Conservation (phyloP, 177 flowering plant genomes). For the Vitis hybrid region DNA sequence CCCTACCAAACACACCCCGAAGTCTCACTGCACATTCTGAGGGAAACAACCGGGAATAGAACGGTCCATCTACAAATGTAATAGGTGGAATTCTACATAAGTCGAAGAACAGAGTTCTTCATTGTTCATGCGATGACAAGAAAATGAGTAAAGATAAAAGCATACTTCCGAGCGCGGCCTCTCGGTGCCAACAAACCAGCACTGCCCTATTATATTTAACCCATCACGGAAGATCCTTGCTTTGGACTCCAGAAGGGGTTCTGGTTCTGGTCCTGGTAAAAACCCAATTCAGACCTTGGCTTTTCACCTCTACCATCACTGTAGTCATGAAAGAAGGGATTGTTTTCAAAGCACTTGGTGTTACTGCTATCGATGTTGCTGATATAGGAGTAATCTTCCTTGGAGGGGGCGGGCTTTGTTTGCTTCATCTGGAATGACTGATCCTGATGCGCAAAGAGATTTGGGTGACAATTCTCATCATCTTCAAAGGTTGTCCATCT, state of each 20-base stretch:
- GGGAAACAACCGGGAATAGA: background rate
- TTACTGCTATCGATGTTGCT: background rate
- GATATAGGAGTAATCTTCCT: background rate
- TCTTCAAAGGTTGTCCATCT: constrained; percentile 67
- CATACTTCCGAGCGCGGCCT: no score
- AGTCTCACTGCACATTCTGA: no score
- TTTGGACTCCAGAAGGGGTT: constrained; percentile 47
- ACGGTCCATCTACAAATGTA: background rate
- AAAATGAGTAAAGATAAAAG: no score
- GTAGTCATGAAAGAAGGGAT: constrained; percentile 25
- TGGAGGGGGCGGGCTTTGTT: background rate
- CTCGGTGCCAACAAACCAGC: background rate
- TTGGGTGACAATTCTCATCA: constrained; percentile 66
- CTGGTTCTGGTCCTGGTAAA: constrained; percentile 37
- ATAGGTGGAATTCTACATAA: background rate
- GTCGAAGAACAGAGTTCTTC: constrained; percentile 18
- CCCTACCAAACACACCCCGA: no score
- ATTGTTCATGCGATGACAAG: background rate
- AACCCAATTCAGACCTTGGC: constrained; percentile 26
- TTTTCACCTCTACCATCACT: constrained; percentile 1
- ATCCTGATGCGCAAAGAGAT: constrained; percentile 35
- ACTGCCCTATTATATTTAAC: background rate
- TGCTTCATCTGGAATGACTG: constrained; percentile 6
- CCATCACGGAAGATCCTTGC: constrained; percentile 14
- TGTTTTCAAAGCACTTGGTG: constrained; percentile 6